Base-by-base conservation (phyloP, 2,329 filamentous ascomycete genomes). In the Fusarium marasasianum region DNA sequence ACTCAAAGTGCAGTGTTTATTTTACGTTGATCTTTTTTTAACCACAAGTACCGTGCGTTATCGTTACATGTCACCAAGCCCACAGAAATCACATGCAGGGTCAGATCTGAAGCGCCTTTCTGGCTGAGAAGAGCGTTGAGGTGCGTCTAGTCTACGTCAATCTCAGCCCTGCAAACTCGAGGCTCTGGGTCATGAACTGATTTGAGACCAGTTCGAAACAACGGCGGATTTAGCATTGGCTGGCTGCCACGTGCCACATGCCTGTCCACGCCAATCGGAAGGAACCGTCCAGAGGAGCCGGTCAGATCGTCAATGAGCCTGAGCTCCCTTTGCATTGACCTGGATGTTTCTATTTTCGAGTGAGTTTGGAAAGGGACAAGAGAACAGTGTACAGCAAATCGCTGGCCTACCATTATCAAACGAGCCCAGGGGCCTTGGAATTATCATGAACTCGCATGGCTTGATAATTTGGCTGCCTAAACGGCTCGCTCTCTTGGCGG, bases 181-280 rank as follows among this genome's bases (percentile, higher is more conserved):
- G 47, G 64, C 66, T 59, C 26, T 43, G 51, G 51, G 31, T 18
- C 53, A 55, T 72, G 69, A 65, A 73, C 75, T 75, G 73, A 76
- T 64, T 75, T 77, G 67, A 78, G 76, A 78, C 76, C 72, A 72
- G 63, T 41, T 69, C 73, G 71, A 77, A 78, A 76, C 73, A 72
- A 67, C 71, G 60, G 68, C 67, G 64, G 65, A 71, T 69, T 70
- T 75, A 69, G 66, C 66, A 75, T 75, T 66, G 58, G 50, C 60
- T 71, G 69, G 55, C 58, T 71, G 69, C 76, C 75, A 78, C 76
- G 76, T 78, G 76, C 75, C 33, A 70, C 20, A 71, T 63, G 48
- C 58, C 59, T 69, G 53, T n/a, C 48, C 61, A 67, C 45, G 26
- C 75, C 73, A 78, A 78, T 78, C 69, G 72, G 73, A 73, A 69